Conservation (phyloP, 345 rosid species). For the Eucalyptus sp. region DNA sequence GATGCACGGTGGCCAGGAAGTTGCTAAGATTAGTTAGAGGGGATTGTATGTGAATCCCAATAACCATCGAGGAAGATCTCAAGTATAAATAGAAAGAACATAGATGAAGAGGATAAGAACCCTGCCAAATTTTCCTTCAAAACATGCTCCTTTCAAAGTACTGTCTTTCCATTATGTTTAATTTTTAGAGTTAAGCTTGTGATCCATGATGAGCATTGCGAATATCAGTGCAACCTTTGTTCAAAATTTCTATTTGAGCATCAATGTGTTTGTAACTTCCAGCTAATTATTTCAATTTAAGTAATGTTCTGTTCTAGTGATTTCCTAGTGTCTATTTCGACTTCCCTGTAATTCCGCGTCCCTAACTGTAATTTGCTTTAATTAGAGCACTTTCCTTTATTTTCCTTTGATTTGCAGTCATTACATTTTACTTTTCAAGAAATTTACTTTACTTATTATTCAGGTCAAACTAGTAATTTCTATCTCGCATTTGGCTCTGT, state of each 20-base stretch:
- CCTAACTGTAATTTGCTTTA: background rate
- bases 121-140: background rate
- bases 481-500: background rate
- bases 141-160: background rate
- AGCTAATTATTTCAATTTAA: background rate
- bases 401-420: background rate
- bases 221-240: background rate
- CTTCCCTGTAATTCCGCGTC: background rate
- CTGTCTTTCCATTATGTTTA: background rate
- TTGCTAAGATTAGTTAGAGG: background rate
- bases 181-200: background rate
- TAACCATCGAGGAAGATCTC: background rate
- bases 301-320: background rate
- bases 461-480: background rate
- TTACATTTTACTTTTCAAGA: background rate
- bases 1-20: background rate
- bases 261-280: background rate
- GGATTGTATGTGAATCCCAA: background rate
- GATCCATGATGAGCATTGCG: background rate
- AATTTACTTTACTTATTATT: background rate
- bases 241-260: background rate
- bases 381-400: background rate
- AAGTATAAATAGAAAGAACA: background rate
- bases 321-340: background rate
- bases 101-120: background rate